Base-by-base conservation (phyloP, 345 rosid genomes). In the Arabis alpina region DNA sequence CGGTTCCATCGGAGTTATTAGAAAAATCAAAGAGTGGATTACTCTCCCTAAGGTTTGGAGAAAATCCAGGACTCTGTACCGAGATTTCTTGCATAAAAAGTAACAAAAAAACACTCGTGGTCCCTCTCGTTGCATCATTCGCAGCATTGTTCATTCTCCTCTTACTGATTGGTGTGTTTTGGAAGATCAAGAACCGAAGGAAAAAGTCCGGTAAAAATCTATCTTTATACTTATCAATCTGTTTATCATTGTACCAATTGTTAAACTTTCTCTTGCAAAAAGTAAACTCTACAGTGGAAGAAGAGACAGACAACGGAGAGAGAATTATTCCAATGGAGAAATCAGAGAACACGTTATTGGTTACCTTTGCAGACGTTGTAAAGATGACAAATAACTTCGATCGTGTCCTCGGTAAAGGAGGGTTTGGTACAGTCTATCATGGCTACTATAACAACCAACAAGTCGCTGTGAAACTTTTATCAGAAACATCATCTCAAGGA, bases 341-440 rank as follows among this genome's bases (percentile, higher is more conserved):
- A 6, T 50, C 65, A 6, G 71, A 72, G 54, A 70, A 73, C 34
- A 76, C 2, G 4, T 64, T 52, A 34, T 27, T 34, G 1, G 78
- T 83, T 37, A 72, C 71, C 2, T 81, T 60, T 40, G 19, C 71
- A 0, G 85, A 81, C 19, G 59, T 84, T 13, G 60, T 67, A 25
- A 80, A 36, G 10, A 81, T 88, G 7, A 88, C 88, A 25, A 66
- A 76, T 24, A 79, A 84, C 66, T 88, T 88, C 4, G 15, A 36
- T 2, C 79, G 27, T 13, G 64, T 77, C 36, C 74, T 82, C 2
- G 90, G 93, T 7, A 75, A 75, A 73, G 93, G 88, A 59, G 88
- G 90, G 0, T 86, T 84, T 36, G 93, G 93, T 68, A 81, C 79
- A 53, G 93, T 86, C 10, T 85, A 82, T 64, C 77, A 63, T 62